Conservation (phyloP, 257 asterid genomes). For the Nicotiana paniculata region DNA sequence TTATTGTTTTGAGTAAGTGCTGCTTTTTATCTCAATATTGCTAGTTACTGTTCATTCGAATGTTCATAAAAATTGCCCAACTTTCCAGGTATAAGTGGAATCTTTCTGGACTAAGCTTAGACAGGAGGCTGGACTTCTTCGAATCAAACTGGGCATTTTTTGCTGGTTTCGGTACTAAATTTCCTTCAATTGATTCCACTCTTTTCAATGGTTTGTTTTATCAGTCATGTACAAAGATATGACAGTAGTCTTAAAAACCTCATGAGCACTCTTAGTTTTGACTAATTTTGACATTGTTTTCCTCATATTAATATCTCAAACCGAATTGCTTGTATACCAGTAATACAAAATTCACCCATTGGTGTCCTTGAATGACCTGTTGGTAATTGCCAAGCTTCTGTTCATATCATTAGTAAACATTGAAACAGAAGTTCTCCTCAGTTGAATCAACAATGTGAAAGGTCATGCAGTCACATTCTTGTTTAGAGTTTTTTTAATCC, state of each 20-base stretch:
- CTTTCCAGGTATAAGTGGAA: constrained; percentile 89
- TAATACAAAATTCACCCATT: not conserved
- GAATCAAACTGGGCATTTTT: constrained; percentile 98
- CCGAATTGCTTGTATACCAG: not conserved
- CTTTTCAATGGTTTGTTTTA: not conserved
- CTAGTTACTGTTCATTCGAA: not conserved
- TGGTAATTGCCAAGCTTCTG: not conserved
- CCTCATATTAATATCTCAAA: not conserved
- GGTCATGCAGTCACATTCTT: not conserved
- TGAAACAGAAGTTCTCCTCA: not conserved
- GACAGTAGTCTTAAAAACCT: not conserved
- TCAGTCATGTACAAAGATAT: not conserved
- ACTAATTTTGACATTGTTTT: not conserved
- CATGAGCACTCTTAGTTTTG: not conserved
- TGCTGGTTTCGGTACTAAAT: constrained; percentile 80
- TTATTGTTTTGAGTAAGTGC: constrained; percentile 95
- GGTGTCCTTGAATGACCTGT: not conserved
- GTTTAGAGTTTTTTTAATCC: not conserved
- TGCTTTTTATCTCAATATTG: constrained; percentile 11
- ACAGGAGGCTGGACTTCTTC: constrained; percentile 90
- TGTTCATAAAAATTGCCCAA: constrained; percentile 9
- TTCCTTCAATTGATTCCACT: not conserved
- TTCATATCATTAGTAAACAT: not conserved
- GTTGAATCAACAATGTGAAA: not conserved
- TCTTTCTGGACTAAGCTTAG: constrained; percentile 85